Evolutionary conservation across 2,329 filamentous ascomycete species (phyloP), one percentile per base, ranked within the genome.

Genomic region (Stachybotrys elegans): DNA sequence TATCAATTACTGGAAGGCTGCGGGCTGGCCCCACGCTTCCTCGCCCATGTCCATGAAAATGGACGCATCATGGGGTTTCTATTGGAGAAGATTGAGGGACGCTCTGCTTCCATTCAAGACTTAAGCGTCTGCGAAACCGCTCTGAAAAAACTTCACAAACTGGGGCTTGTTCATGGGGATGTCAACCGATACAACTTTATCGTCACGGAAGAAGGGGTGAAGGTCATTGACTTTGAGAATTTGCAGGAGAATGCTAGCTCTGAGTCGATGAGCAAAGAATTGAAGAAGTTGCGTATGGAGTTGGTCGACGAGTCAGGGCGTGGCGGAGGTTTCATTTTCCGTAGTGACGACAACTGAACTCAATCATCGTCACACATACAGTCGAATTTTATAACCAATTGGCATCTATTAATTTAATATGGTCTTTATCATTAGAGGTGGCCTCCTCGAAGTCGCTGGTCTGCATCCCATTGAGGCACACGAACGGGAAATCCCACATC

Each of bases 141-240:
- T 47, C 31, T 66, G 22, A 23, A 43, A 41, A 53, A 51, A 46
- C 43, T 64, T 17, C 58, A 64, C 45, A 22, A 47, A 17, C 42
- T 59, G 29, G 55, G 59, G 25, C 31, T 65, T 36, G 21, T 63
- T 22, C 62, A 68, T 52, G 60, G 62, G 13, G 66, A 68, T 49
- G 53, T 60, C 25, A 68, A 69, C 48, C 56, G 58, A 43, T 56
- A 67, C 43, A 70, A 66, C 50, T 68, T 67, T 48, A 46, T 69
- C 38, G 51, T 64, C 46, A 48, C 35, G 37, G 49, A 55, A 39
- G 54, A 50, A 34, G 50, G 49, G 43, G 54, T 56, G 20, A 59
- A 51, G 40, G 53, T 63, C 19, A 22, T 65, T 29, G 61, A 66
- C 50, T 66, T 65, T 53, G 59, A 62, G 48, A 42, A 44, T 43